Base-by-base conservation (phyloP, 2,329 filamentous ascomycete species). In the Amauroascus verrucosus region DNA sequence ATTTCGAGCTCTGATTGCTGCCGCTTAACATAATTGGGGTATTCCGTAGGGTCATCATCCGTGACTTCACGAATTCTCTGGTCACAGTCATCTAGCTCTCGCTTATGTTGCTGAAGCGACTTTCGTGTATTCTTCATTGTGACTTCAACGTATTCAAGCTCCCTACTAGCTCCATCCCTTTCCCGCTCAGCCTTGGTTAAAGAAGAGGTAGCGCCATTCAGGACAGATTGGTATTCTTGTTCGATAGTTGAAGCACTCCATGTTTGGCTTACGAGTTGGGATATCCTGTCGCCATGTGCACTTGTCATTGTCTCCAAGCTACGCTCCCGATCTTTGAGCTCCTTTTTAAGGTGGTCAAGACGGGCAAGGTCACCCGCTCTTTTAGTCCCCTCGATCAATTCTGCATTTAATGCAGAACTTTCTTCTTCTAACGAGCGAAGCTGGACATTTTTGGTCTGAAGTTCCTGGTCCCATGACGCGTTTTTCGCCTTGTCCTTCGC, bases 331-430 rank as follows among this genome's bases (percentile, higher is more conserved):
- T 88, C 84, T 58, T 81, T 80, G 26, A 88, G 70, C 63, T 95
- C 86, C 61, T 89, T 90, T 63, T 85, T 89, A 32, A 90, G 77
- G 60, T 86, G 83, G 54, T 95, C 87, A 9, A 98, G 77, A 61
- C 86, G 84, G 11, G 91, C 93, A 35, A 89, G 79, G 57, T 95
- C 89, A 3, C 84, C 82, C 5, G 89, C 88, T 54, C 86, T 79
- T 54, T 84, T 83, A 1, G 86, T 95, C 55, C 85, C 88, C 62
- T 94, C 85, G 7, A 89, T 79, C 33, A 96, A 79, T 64, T 97
- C 91, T n/a, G 78, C 74, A 43, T 85, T 84, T 26, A 97, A 76
- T 59, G 77, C 82, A 33, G 86, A 81, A 55, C 79, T 84, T 61
- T 85, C 81, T 18, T 79, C 81, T 62, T 96, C 88, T 1, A 94